These are phyloP conservation scores for Exophiala sideris DNA, from an alignment of 2,329 filamentous ascomycete species.

Conservation along the genomic window DNA sequence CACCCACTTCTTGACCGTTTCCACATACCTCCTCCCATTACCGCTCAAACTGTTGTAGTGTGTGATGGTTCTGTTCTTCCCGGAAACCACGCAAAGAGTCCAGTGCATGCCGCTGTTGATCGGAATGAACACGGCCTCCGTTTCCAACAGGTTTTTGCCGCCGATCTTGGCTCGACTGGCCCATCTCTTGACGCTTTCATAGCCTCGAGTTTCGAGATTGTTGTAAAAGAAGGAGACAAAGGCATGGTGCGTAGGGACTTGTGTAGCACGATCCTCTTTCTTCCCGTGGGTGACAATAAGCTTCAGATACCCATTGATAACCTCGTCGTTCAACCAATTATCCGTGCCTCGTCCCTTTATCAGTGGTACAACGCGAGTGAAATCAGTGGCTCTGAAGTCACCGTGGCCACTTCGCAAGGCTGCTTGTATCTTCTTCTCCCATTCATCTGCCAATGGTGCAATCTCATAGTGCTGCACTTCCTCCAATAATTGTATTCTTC, in stretches of 20 bases:
- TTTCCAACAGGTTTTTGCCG: constrained; percentile 41
- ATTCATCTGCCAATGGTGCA: constrained; percentile 36
- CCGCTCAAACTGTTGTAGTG: constrained; percentile 47
- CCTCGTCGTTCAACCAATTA: constrained; percentile 46
- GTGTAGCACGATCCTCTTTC: constrained; percentile 25
- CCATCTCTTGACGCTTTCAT: constrained; percentile 42
- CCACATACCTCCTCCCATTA: constrained; percentile 33
- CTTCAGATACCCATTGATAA: constrained; percentile 46
- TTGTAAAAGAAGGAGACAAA: constrained; percentile 47
- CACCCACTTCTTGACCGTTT: constrained; percentile 41
- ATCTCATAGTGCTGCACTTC: constrained; percentile 31
- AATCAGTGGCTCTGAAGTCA: constrained; percentile 20
- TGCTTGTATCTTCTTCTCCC: constrained; percentile 35
- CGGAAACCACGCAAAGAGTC: constrained; percentile 48
- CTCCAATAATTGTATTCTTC: constrained; percentile 21
- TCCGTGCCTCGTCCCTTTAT: constrained; percentile 8
- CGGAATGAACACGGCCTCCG: constrained; percentile 47
- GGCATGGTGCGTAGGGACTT: constrained; percentile 40
- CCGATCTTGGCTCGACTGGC: constrained; percentile 46
- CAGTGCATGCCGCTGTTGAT: constrained; percentile 47
- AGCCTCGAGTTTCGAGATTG: constrained; percentile 39
- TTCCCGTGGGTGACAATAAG: constrained; percentile 36
- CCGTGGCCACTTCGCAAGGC: constrained; percentile 27
- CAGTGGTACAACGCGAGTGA: constrained; percentile 26
- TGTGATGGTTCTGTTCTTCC: constrained; percentile 42